A percentile compares a stretch with the other conserved stretches of the same genome.
Conservation (phyloP, 257 asterid species). For the Scutellaria minor region DNA sequence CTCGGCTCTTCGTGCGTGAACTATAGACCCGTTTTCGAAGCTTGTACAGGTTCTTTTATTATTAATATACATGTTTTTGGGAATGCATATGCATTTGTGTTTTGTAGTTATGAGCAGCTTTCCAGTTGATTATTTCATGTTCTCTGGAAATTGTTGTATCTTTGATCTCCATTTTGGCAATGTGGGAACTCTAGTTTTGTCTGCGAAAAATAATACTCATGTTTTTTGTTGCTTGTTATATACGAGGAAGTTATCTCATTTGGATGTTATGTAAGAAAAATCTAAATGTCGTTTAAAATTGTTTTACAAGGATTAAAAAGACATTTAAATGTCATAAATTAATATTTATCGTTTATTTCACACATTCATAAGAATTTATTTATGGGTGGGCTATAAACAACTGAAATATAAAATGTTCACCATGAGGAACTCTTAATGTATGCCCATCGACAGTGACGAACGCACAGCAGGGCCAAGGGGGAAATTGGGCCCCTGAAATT, state of each 20-base stretch:
- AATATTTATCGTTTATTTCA: too few species aligned
- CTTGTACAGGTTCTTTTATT: slow-evolving; percentile 33
- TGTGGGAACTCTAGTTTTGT: slow-evolving; percentile 32
- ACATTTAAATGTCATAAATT: too few species aligned
- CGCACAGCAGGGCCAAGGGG: too few species aligned
- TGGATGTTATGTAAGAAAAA: too few species aligned
- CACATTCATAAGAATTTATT: too few species aligned
- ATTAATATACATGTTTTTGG: slow-evolving; percentile 3
- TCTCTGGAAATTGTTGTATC: slow-evolving; percentile 30
- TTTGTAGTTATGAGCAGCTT: slow-evolving; percentile 22
- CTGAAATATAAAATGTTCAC: too few species aligned
- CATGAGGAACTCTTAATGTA: too few species aligned
- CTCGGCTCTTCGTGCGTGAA: slow-evolving; percentile 33
- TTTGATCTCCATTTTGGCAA: slow-evolving; percentile 32
- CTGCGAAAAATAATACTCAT: not conserved
- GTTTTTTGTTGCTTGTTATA: not conserved
- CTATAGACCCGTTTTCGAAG: not conserved
- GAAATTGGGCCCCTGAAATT: too few species aligned
- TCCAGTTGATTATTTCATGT: slow-evolving; percentile 11
- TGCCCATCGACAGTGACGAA: too few species aligned
- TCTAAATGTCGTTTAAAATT: too few species aligned
- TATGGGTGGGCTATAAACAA: too few species aligned
- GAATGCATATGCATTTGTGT: slow-evolving; percentile 17
- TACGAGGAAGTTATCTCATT: not conserved
- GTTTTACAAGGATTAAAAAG: too few species aligned